These are phyloP conservation scores for Picochlorum sp. DNA, from an alignment of 139 green algal genomes.

Conservation along the genomic window DNA sequence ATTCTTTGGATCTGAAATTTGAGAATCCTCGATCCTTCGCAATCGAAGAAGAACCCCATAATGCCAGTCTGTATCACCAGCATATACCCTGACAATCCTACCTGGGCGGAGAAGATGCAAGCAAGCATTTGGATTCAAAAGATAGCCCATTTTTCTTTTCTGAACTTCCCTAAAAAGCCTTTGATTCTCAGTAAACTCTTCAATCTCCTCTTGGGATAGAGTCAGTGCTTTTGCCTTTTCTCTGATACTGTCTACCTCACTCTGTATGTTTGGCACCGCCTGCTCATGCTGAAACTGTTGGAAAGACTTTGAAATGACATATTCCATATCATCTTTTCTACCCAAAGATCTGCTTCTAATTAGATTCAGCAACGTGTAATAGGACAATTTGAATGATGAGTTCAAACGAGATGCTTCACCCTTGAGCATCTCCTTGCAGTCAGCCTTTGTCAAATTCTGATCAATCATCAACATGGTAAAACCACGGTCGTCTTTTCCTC, in stretches of 20 bases:
- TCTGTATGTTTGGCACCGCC: slow-evolving; percentile 30
- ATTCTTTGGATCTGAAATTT: slow-evolving; percentile 8
- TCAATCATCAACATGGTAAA: slow-evolving; percentile 85
- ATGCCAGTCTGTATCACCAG: slow-evolving; percentile 59
- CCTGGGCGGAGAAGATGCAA: slow-evolving; percentile 73
- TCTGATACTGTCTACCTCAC: slow-evolving; percentile 13
- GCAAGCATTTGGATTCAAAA: slow-evolving; percentile 44
- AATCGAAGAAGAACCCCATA: slow-evolving; percentile 70
- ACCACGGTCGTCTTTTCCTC: slow-evolving; percentile 84
- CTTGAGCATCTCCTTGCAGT: slow-evolving; percentile 37
- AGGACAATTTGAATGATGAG: slow-evolving; percentile 75
- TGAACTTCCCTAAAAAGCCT: slow-evolving; percentile 7
- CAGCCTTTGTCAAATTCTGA: slow-evolving; percentile 43
- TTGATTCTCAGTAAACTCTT: slow-evolving; percentile 5
- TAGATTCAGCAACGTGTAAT: slow-evolving; percentile 94
- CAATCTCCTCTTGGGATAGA: slow-evolving; percentile 9
- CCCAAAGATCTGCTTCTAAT: slow-evolving; percentile 62
- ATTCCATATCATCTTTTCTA: slow-evolving; percentile 64
- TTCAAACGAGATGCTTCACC: slow-evolving; percentile 56
- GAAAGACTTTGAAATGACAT: slow-evolving; percentile 85
- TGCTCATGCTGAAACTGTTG: slow-evolving; percentile 88
- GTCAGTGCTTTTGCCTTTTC: slow-evolving; percentile 14
- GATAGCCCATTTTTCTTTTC: slow-evolving; percentile 22
- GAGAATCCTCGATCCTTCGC: slow-evolving; percentile 12
- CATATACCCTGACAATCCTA: slow-evolving; percentile 48